Evolutionary conservation across 345 rosid genomes (phyloP).

Genomic region (Nasturtium officinale): DNA sequence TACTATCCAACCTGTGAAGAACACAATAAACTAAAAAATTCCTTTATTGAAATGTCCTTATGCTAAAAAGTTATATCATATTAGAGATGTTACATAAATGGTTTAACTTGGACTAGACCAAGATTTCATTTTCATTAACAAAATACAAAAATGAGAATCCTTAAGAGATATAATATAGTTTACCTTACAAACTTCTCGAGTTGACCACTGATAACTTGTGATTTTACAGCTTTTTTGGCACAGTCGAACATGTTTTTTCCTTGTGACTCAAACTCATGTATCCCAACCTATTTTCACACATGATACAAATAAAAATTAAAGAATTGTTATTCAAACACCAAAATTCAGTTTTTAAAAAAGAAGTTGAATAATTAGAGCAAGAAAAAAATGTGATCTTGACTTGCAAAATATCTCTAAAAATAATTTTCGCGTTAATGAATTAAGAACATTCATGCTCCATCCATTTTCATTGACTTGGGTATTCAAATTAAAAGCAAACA

Average conservation of each 20-base stretch:
- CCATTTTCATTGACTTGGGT: constrained; percentile 29
- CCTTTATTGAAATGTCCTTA: background rate
- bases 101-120: background rate
- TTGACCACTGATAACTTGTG: constrained; percentile 68
- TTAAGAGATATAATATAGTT: constrained; percentile 2
- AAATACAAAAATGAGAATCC: background rate
- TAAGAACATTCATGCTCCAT: background rate
- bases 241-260: constrained; percentile 67
- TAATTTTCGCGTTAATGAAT: background rate
- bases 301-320: constrained; percentile 2
- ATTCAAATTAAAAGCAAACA: background rate
- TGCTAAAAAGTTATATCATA: background rate
- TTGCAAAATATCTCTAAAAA: background rate
- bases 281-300: constrained; percentile 47
- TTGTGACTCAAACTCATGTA: constrained; percentile 48
- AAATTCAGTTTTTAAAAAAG: background rate
- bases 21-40: constrained; percentile 33
- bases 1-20: constrained; percentile 79
- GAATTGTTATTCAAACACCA: constrained; percentile 7
- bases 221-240: constrained; percentile 52
- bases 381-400: background rate
- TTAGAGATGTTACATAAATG: background rate
- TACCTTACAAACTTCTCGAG: constrained; percentile 92
- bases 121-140: background rate
- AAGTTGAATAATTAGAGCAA: too few relatives aligned